A percentile compares a stretch with the other conserved stretches of the same genome.
Conservation (phyloP, 2,329 filamentous ascomycete species). For the Cryphonectria carpinicola region DNA sequence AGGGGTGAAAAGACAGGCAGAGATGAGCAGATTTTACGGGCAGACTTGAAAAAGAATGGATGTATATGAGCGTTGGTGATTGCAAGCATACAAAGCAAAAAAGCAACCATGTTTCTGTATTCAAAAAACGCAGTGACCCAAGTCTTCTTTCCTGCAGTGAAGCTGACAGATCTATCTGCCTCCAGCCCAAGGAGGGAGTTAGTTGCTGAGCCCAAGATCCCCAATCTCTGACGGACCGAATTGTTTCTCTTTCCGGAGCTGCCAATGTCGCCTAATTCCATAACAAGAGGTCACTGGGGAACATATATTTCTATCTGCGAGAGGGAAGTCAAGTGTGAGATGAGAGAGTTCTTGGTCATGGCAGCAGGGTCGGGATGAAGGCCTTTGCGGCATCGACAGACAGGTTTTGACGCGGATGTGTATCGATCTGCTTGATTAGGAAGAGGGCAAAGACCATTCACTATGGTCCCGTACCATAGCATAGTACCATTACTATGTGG, state of each 20-base stretch:
- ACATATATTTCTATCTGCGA: not conserved
- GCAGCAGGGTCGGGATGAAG: not conserved
- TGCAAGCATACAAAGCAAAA: not conserved
- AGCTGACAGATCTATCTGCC: not conserved
- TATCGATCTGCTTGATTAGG: not conserved
- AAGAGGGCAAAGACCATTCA: too few species aligned
- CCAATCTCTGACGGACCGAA: not conserved
- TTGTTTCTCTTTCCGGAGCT: not conserved
- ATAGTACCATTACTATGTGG: not conserved
- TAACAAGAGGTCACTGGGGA: not conserved
- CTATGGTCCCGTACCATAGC: too few species aligned
- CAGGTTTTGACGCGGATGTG: not conserved
- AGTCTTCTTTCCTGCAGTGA: not conserved
- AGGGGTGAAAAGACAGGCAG: not conserved
- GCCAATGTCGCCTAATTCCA: not conserved
- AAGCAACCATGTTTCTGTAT: not conserved
- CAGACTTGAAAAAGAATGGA: not conserved
- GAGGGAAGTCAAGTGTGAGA: not conserved
- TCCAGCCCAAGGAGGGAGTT: not conserved
- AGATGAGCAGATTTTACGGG: not conserved
- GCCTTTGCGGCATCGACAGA: not conserved
- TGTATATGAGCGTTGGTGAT: not conserved
- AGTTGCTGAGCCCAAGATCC: not conserved
- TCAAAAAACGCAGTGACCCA: not conserved
- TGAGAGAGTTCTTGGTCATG: not conserved